These are phyloP conservation scores for Aspergillus uvarum DNA, from an alignment of 2,329 filamentous ascomycete species.

Conservation along the genomic window DNA sequence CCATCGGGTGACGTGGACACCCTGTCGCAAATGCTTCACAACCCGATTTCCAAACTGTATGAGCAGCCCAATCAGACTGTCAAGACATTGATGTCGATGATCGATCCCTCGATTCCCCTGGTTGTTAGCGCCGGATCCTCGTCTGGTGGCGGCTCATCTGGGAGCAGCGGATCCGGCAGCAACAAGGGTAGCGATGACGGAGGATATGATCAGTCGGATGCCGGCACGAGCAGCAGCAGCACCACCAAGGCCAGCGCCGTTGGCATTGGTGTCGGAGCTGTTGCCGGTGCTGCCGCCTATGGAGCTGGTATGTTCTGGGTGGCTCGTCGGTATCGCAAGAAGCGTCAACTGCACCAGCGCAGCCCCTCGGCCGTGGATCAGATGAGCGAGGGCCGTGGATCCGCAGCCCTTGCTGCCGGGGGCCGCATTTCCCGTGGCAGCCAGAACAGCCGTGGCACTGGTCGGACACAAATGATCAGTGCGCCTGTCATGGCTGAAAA, in stretches of 20 bases:
- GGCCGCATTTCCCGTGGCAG: conserved; percentile 47
- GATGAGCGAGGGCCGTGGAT: conserved; percentile 65
- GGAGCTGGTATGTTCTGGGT: conserved; percentile 93
- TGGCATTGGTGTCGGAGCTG: conserved; percentile 72
- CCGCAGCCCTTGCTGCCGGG: conserved; percentile 42
- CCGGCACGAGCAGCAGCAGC: conserved; percentile 49
- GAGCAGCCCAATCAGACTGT: conserved; percentile 66
- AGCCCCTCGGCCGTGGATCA: conserved; percentile 65
- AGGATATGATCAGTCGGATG: conserved; percentile 43
- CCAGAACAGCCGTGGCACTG: conserved; percentile 68
- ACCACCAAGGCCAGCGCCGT: conserved; percentile 50
- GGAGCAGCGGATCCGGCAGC: conserved; percentile 37
- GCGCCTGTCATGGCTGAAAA: conserved; percentile 91
- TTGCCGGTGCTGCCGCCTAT: conserved; percentile 79
- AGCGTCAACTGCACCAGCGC: conserved; percentile 73
- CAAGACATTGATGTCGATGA: conserved; percentile 70
- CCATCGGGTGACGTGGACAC: conserved; percentile 67
- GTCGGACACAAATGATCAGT: conserved; percentile 73
- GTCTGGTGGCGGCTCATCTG: conserved; percentile 35
- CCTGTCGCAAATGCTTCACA: conserved; percentile 68
- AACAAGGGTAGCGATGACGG: conserved; percentile 45
- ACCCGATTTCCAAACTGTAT: conserved; percentile 73
- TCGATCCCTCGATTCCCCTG: conserved; percentile 80
- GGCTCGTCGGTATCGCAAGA: conserved; percentile 85
- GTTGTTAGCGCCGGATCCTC: conserved; percentile 52